phyloP scores from a whole-genome alignment of 768 basidiomycete species.

The Serpula lacrymans region DNA sequence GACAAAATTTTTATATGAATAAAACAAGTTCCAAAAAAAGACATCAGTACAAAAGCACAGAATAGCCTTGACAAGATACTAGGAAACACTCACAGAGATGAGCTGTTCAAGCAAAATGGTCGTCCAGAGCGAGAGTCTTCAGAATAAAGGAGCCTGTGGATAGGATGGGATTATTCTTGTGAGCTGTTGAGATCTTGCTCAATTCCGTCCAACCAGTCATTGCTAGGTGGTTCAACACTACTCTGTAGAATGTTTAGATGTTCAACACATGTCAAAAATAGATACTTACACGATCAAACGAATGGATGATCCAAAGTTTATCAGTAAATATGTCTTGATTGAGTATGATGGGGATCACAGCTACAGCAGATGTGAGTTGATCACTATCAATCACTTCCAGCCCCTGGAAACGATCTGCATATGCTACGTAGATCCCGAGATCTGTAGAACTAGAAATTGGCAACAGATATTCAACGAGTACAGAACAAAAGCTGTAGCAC shows the following conservation, averaged over 20 bases:
- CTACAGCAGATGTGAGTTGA: constrained; percentile 11
- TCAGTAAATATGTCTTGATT: not conserved
- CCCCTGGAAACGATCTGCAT: constrained; percentile 13
- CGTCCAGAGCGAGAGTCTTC: not conserved
- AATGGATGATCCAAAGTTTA: constrained; percentile 13
- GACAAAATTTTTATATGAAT: too few species aligned
- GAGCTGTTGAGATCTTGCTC: not conserved
- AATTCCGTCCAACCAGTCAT: not conserved
- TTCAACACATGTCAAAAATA: constrained; percentile 4
- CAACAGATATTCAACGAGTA: not conserved
- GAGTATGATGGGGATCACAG: constrained; percentile 6
- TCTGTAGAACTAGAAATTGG: constrained; percentile 10
- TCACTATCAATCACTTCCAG: constrained; percentile 13
- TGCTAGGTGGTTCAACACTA: constrained; percentile 4
- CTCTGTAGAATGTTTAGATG: not conserved
- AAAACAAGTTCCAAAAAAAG: too few species aligned
- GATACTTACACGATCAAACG: constrained; percentile 14
- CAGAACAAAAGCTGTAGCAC: not conserved
- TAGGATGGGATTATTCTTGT: not conserved
- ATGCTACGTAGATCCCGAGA: constrained; percentile 18
- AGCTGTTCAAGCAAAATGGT: constrained; percentile 2
- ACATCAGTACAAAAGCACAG: not conserved
- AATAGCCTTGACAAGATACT: not conserved
- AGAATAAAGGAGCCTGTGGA: not conserved
- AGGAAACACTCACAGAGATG: too few species aligned